Conservation (phyloP, 2,329 filamentous ascomycete species). For the Microdochium trichocladiopsis region DNA sequence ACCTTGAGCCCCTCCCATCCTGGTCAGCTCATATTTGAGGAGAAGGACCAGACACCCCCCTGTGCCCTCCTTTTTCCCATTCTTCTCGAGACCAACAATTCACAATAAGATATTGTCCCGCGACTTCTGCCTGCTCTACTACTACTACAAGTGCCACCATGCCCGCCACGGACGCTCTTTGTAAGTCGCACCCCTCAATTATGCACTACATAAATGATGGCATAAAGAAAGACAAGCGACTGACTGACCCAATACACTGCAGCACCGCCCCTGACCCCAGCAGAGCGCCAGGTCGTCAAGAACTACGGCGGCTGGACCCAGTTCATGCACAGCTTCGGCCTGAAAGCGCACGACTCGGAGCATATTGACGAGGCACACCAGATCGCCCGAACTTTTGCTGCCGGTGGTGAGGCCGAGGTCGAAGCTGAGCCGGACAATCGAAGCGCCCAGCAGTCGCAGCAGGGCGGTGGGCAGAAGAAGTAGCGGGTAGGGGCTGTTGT, state of each 20-base stretch:
- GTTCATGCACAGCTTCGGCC: background rate
- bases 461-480: too few relatives aligned
- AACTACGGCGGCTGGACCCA: background rate
- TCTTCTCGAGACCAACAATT: too few relatives aligned
- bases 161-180: background rate
- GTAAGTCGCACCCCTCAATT: background rate
- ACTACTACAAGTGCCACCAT: too few relatives aligned
- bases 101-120: too few relatives aligned
- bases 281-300: background rate
- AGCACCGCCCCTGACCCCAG: conserved; percentile 4
- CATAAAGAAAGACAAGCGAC: background rate
- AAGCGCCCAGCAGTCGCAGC: too few relatives aligned
- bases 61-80: too few relatives aligned
- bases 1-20: too few relatives aligned
- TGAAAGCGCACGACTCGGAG: background rate
- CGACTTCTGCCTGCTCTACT: too few relatives aligned
- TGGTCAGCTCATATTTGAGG: too few relatives aligned
- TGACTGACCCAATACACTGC: background rate
- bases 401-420: background rate
- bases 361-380: background rate
- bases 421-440: background rate
- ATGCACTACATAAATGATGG: background rate
- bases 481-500: too few relatives aligned
- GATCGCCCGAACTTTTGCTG: background rate
- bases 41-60: too few relatives aligned